Evolutionary conservation across 2,329 filamentous ascomycete species (phyloP), one percentile per base, ranked within the genome.

Genomic region (Curvularia sp.): DNA sequence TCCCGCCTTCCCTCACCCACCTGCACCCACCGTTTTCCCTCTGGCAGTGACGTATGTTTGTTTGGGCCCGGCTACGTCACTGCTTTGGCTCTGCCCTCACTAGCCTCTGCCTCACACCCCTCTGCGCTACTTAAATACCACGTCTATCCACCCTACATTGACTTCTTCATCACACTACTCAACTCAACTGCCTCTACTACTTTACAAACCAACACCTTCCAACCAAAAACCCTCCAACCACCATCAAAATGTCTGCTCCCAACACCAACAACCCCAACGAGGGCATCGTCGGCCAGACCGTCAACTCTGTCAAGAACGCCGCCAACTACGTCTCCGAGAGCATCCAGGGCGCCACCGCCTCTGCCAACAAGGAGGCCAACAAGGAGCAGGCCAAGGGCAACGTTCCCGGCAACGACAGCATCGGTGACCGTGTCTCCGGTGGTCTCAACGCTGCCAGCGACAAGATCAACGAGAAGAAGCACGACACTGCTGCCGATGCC

Each of bases 271-370:
- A 68, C 62, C 77, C 78, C 62, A 79, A 79, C 69, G 75, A 80
- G 71, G 77, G 77, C 66, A 77, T 80, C 70, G 69, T 79, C 71
- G 77, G 77, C 69, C 74, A 77, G 71, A 65, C 70, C 67, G 61
- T 65, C 74, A 78, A 78, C 75, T 73, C 72, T 48, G 64, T 75
- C 64, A 71, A 42, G 82, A 85, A 88, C 80, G 84, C 83, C 73
- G 86, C 80, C 80, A 89, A 88, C 84, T 89, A 89, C 85, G 86
- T 89, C 79, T 79, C 85, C 67, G 88, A 89, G 83, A 80, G 81
- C 71, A 78, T 87, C 74, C 83, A 88, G 81, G 80, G 87, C 75
- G 80, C 81, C 61, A 74, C 81, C 63, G 80, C 80, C 61, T 82
- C 83, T 66, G 80, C 84, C 61, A 85, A 82, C 80, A 89, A 90